Conservation (phyloP, 345 rosid genomes). For the Rhodomyrtus tomentosa region DNA sequence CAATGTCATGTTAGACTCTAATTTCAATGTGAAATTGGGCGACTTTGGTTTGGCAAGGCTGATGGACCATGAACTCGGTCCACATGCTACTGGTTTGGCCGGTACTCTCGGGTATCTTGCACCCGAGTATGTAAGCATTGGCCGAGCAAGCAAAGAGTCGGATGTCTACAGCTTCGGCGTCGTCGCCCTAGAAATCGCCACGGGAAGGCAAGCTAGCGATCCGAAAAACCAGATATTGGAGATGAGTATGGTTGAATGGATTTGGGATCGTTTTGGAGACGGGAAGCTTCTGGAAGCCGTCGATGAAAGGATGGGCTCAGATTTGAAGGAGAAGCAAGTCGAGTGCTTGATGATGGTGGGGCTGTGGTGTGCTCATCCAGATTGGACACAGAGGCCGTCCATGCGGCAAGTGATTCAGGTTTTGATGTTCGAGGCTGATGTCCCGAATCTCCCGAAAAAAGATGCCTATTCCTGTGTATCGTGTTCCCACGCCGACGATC, state of each 20-base stretch:
- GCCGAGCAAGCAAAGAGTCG: conserved; percentile 39
- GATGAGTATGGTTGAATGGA: conserved; percentile 34
- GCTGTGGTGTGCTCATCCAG: conserved; percentile 58
- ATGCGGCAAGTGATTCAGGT: conserved; percentile 45
- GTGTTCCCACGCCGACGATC: conserved; percentile 2
- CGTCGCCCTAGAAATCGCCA: conserved; percentile 25
- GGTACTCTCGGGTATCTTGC: conserved; percentile 56
- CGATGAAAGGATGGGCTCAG: conserved; percentile 20
- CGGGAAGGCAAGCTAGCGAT: conserved; percentile 22
- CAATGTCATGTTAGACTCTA: conserved; percentile 47
- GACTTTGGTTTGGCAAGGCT: conserved; percentile 56
- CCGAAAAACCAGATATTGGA: conserved; percentile 3
- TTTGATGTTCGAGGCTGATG: conserved; percentile 21
- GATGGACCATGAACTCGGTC: conserved; percentile 34
- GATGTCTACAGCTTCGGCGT: conserved; percentile 40
- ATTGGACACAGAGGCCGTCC: conserved; percentile 25
- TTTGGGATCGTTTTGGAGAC: conserved; percentile 31
- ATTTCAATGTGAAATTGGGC: conserved; percentile 46
- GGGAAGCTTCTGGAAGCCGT: conserved; percentile 9
- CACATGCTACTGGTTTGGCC: conserved; percentile 36
- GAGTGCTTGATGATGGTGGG: conserved; percentile 42
- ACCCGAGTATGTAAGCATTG: conserved; percentile 36
- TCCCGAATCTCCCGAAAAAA: conserved; percentile 30
- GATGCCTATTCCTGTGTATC: conserved; percentile 33
- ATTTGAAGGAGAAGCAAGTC: conserved; percentile 22